phyloP scores from a whole-genome alignment of 2,329 filamentous ascomycete genomes.

The Orbilia blumenaviensis region DNA sequence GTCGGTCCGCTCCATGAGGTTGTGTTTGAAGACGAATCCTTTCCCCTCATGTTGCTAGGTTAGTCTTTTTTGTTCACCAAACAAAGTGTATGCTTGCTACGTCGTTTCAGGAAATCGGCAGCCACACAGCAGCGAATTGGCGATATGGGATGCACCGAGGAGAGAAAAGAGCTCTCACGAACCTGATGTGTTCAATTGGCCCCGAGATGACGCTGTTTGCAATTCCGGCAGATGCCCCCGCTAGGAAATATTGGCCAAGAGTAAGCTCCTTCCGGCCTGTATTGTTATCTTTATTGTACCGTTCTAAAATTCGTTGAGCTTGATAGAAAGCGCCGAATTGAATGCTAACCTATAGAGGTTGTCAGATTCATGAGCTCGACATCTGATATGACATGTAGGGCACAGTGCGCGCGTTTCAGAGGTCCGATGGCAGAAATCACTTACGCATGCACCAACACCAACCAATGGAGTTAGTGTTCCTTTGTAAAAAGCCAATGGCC shows the following conservation, averaged over 20 bases:
- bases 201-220: constrained; percentile 70
- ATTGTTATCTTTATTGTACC: constrained; percentile 69
- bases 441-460: constrained; percentile 92
- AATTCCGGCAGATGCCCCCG: constrained; percentile 90
- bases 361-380: constrained; percentile 61
- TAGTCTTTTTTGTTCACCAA: constrained; percentile 30
- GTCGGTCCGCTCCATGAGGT: constrained; percentile 79
- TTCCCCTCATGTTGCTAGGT: constrained; percentile 8
- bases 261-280: constrained; percentile 67
- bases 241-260: constrained; percentile 86
- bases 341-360: constrained; percentile 68
- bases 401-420: constrained; percentile 7
- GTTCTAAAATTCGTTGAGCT: constrained; percentile 85
- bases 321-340: constrained; percentile 98
- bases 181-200: constrained; percentile 51
- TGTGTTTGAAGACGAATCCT: constrained; percentile 94
- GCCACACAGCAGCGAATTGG: neutral
- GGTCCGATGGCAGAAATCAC: constrained; percentile 25
- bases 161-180: constrained; percentile 21
- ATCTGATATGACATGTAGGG: constrained; percentile 11
- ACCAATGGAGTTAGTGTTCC: constrained; percentile 93
- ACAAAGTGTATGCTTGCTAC: constrained; percentile 31
- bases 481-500: constrained; percentile 94
- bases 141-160: neutral
- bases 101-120: neutral